These are phyloP conservation scores for Polychytrium aggregatum DNA, from an alignment of 192 early-diverging fungal species.

Conservation along the genomic window DNA sequence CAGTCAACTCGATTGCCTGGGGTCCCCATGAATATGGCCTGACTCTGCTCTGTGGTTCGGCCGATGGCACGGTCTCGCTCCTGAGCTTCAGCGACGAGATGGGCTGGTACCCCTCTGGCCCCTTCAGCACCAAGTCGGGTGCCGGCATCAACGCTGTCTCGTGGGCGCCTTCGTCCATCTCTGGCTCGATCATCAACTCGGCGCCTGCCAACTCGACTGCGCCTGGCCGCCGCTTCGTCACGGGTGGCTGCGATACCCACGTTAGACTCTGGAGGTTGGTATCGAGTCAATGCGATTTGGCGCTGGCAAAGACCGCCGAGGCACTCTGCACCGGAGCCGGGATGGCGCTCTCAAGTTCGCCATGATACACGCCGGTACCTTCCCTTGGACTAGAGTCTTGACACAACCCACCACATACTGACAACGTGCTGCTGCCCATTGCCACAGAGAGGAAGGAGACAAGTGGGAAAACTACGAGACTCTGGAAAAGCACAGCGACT, in stretches of 20 bases:
- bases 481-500: constrained; percentile 88
- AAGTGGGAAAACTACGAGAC: constrained; percentile 68
- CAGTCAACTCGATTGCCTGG: constrained; percentile 95
- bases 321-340: too few relatives aligned
- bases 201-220: constrained; percentile 45
- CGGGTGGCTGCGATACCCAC: constrained; percentile 90
- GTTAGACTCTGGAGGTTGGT: constrained; percentile 85
- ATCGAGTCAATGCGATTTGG: too few relatives aligned
- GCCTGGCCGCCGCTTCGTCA: constrained; percentile 68
- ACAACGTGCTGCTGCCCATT: too few relatives aligned
- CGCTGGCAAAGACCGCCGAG: too few relatives aligned
- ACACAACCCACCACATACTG: too few relatives aligned
- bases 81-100: constrained; percentile 72
- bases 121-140: constrained; percentile 77
- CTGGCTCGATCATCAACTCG: constrained; percentile 58
- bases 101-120: too few relatives aligned
- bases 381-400: too few relatives aligned
- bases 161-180: constrained; percentile 84
- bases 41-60: constrained; percentile 81
- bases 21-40: constrained; percentile 95
- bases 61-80: constrained; percentile 88
- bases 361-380: too few relatives aligned
- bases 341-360: too few relatives aligned
- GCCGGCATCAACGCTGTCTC: constrained; percentile 85
- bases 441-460: constrained; percentile 69